A percentile compares a stretch with the other conserved stretches of the same genome.
phyloP scores from a whole-genome alignment of 805 yeast genomes.

The Yueomyces sp. region DNA sequence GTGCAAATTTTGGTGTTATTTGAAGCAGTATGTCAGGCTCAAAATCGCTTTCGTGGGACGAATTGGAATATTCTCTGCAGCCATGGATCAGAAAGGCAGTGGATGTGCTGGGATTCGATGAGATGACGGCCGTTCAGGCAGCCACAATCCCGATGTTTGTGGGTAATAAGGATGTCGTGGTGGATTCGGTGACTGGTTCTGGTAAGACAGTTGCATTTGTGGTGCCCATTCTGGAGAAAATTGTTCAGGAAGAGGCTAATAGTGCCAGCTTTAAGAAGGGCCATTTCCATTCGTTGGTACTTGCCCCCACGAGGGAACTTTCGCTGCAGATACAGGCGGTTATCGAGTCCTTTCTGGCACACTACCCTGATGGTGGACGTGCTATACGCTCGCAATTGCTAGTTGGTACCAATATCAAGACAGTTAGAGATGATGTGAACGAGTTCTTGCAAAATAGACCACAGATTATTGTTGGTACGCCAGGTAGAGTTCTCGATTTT shows the following conservation, averaged over 20 bases:
- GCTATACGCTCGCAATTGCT: constrained; percentile 44
- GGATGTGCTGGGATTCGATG: constrained; percentile 54
- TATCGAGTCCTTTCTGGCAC: constrained; percentile 42
- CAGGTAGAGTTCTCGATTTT: constrained; percentile 78
- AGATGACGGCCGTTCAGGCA: constrained; percentile 97
- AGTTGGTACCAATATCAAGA: constrained; percentile 38
- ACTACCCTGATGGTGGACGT: constrained; percentile 34
- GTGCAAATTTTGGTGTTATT: constrained; percentile 2
- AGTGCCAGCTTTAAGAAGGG: constrained; percentile 35
- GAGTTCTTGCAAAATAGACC: constrained; percentile 42
- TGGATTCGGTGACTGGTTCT: constrained; percentile 94
- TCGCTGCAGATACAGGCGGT: constrained; percentile 65
- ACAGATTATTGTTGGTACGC: constrained; percentile 78
- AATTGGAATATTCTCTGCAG: constrained; percentile 36
- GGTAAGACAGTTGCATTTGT: constrained; percentile 94
- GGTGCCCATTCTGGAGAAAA: constrained; percentile 65
- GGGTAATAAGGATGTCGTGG: constrained; percentile 86
- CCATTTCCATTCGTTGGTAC: constrained; percentile 54
- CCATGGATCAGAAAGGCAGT: constrained; percentile 66
- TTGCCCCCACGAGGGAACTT: constrained; percentile 56
- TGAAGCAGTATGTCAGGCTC: constrained; percentile 4
- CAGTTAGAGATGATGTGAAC: constrained; percentile 61
- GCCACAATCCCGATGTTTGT: constrained; percentile 77
- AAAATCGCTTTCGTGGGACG: constrained; percentile 49
- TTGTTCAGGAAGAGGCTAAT: constrained; percentile 28